phyloP scores from a whole-genome alignment of 768 basidiomycete genomes.

The Lepiota brunneoincarnata region DNA sequence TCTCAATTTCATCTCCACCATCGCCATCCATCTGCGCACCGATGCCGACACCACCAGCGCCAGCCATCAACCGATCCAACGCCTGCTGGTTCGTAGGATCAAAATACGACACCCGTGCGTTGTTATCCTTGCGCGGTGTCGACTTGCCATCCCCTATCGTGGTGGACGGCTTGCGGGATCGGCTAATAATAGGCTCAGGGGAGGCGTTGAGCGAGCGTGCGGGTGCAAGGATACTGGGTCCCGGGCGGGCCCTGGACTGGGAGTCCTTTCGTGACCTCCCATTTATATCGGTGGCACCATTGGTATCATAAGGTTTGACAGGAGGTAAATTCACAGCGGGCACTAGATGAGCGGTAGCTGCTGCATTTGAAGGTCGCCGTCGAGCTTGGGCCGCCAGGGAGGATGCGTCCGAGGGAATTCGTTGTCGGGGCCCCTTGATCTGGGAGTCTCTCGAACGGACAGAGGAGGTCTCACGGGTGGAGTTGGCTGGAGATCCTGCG shows the following conservation, averaged over 20 bases:
- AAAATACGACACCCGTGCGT: slow-evolving; percentile 78
- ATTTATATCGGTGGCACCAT: not conserved
- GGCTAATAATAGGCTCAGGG: slow-evolving; percentile 22
- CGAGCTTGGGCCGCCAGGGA: slow-evolving; percentile 32
- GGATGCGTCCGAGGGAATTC: slow-evolving; percentile 37
- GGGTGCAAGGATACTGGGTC: slow-evolving; percentile 18
- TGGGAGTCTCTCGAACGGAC: slow-evolving; percentile 12
- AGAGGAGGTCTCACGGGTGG: slow-evolving; percentile 19
- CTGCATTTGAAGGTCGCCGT: slow-evolving; percentile 7
- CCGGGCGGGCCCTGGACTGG: not conserved
- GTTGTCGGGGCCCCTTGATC: slow-evolving; percentile 32
- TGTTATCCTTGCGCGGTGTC: slow-evolving; percentile 53
- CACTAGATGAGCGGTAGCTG: slow-evolving; percentile 17
- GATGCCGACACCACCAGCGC: slow-evolving; percentile 6
- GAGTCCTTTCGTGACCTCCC: slow-evolving; percentile 9
- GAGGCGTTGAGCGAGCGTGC: slow-evolving; percentile 19
- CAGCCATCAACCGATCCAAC: slow-evolving; percentile 62
- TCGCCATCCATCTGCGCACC: slow-evolving; percentile 45
- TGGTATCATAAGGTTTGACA: not conserved
- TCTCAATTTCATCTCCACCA: slow-evolving; percentile 58
- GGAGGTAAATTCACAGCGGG: slow-evolving; percentile 1
- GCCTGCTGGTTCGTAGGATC: slow-evolving; percentile 75
- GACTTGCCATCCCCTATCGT: slow-evolving; percentile 26
- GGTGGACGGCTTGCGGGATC: slow-evolving; percentile 22
- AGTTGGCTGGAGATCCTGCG: slow-evolving; percentile 21